Conservation (phyloP, 2,329 filamentous ascomycete genomes). For the Pyrenophora graminea region DNA sequence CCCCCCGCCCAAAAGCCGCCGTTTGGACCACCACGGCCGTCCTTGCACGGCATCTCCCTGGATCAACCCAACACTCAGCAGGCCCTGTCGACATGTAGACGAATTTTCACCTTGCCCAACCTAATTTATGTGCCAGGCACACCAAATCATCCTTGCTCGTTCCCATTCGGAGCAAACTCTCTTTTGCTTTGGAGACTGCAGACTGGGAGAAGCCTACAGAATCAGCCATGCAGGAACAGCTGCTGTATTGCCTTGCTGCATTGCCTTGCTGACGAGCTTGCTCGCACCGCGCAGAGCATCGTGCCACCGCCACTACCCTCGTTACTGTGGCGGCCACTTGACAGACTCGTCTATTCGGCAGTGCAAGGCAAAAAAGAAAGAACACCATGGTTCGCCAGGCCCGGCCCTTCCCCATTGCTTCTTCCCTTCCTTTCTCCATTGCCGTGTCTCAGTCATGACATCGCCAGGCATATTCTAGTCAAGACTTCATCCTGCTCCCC, state of each 20-base stretch:
- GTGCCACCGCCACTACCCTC: conserved; percentile 20
- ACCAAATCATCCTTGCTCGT: conserved; percentile 15
- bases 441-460: conserved; percentile 28
- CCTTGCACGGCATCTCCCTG: conserved; percentile 5
- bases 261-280: conserved; percentile 4
- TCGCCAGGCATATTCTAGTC: conserved; percentile 19
- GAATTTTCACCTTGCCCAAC: conserved; percentile 24
- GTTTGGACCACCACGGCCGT: conserved; percentile 17
- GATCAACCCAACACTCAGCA: conserved; percentile 13
- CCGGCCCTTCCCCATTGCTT: conserved; percentile 16
- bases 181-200: conserved; percentile 11
- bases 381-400: conserved; percentile 21
- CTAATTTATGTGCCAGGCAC: conserved; percentile 21
- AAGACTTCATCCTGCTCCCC: conserved; percentile 13
- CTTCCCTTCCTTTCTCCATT: conserved; percentile 1
- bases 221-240: conserved; percentile 35
- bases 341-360: conserved; percentile 28
- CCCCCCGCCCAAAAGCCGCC: conserved; percentile 20
- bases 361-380: conserved; percentile 15
- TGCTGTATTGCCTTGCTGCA: conserved; percentile 18
- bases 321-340: conserved; percentile 29
- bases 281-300: conserved; percentile 8
- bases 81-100: conserved; percentile 9
- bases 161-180: not conserved
- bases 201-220: conserved; percentile 16